phyloP scores from a whole-genome alignment of 2,329 filamentous ascomycete genomes.

The Myriosclerotinia curreyana region DNA sequence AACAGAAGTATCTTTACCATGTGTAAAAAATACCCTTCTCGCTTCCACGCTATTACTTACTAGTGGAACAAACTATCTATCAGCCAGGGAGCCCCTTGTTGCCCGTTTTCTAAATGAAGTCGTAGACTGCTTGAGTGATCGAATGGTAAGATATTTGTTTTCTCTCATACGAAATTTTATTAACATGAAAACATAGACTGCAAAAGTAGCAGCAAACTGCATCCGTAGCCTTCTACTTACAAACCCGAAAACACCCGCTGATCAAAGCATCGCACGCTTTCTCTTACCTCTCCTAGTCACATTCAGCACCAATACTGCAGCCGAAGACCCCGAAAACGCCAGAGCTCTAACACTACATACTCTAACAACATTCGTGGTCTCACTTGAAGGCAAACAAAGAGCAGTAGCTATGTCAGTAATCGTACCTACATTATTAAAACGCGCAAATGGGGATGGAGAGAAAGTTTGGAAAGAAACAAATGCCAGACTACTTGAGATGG shows the following conservation, averaged over 20 bases:
- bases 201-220: slow-evolving; percentile 87
- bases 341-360: slow-evolving; percentile 69
- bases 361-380: slow-evolving; percentile 67
- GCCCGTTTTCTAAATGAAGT: slow-evolving; percentile 74
- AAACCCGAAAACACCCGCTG: slow-evolving; percentile 58
- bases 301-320: slow-evolving; percentile 67
- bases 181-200: slow-evolving; percentile 53
- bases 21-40: slow-evolving; percentile 89
- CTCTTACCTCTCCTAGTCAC: slow-evolving; percentile 71
- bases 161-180: slow-evolving; percentile 7
- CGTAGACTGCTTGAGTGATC: slow-evolving; percentile 76
- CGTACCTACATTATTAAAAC: slow-evolving; percentile 70
- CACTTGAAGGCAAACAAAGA: slow-evolving; percentile 47
- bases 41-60: slow-evolving; percentile 88
- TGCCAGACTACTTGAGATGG: slow-evolving; percentile 73
- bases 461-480: slow-evolving; percentile 68
- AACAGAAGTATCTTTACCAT: slow-evolving; percentile 70
- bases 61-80: slow-evolving; percentile 69
- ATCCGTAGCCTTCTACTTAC: slow-evolving; percentile 78
- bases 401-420: slow-evolving; percentile 69
- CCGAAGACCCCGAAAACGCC: slow-evolving; percentile 77
- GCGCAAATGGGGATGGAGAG: slow-evolving; percentile 63
- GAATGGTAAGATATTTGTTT: slow-evolving; percentile 54
- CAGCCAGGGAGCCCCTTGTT: slow-evolving; percentile 71
- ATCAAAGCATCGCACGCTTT: slow-evolving; percentile 70